Percentiles rank a stretch among this genome's conserved stretches.
These are phyloP conservation scores for Hypoxylon lenormandii DNA, from an alignment of 495 filamentous ascomycete species.

Conservation along the genomic window DNA sequence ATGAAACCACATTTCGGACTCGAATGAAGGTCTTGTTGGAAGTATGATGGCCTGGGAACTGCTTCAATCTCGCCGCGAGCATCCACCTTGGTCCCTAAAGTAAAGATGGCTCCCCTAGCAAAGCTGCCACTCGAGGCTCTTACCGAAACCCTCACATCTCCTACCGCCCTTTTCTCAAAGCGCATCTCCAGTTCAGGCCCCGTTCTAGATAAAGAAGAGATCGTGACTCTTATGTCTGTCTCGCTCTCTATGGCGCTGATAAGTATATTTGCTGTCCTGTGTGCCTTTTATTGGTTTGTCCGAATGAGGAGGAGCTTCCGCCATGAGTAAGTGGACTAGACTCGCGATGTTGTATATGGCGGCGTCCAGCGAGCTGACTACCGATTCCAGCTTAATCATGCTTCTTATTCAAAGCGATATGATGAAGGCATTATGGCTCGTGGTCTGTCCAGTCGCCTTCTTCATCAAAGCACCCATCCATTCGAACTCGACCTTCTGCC, in stretches of 20 bases:
- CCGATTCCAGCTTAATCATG: conserved; percentile 71
- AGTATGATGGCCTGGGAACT: conserved; percentile 30
- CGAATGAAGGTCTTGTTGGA: conserved; percentile 16
- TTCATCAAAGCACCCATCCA: conserved; percentile 61
- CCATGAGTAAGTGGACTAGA: conserved; percentile 70
- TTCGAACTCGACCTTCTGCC: conserved; percentile 70
- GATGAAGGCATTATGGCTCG: conserved; percentile 73
- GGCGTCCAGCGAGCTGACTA: conserved; percentile 38
- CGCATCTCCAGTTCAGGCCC: neutral
- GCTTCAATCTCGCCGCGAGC: conserved; percentile 24
- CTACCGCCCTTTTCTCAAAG: conserved; percentile 11
- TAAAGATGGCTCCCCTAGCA: conserved; percentile 40
- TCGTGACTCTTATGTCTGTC: conserved; percentile 43
- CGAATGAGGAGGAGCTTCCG: conserved; percentile 79
- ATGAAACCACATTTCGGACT: conserved; percentile 17
- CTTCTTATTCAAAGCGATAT: conserved; percentile 75
- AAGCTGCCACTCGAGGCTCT: conserved; percentile 2
- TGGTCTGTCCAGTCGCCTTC: conserved; percentile 69
- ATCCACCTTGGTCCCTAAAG: conserved; percentile 16
- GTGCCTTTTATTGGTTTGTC: conserved; percentile 76
- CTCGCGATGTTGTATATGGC: neutral
- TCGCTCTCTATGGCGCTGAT: conserved; percentile 56
- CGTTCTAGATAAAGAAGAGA: conserved; percentile 17
- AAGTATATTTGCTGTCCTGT: conserved; percentile 64
- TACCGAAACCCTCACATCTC: conserved; percentile 14